These are phyloP conservation scores for Colletotrichum endophyticum DNA, from an alignment of 2,329 filamentous ascomycete genomes.

Conservation along the genomic window DNA sequence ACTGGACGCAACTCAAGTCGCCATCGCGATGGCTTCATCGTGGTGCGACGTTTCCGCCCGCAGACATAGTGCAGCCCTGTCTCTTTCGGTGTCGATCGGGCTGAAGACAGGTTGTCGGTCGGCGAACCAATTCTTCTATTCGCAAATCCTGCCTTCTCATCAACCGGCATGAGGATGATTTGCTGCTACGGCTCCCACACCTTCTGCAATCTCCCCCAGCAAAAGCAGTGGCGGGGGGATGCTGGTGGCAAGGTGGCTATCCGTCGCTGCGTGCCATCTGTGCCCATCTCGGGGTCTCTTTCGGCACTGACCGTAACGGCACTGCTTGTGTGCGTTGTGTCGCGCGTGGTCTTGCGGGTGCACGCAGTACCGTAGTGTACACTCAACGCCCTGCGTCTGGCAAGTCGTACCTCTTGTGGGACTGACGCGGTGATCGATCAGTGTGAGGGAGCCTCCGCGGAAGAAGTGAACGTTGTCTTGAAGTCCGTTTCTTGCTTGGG, in stretches of 20 bases:
- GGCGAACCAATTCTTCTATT: background rate
- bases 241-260: background rate
- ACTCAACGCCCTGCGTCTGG: background rate
- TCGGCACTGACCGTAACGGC: background rate
- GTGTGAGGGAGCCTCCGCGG: background rate
- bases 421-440: background rate
- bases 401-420: background rate
- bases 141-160: background rate
- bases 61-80: background rate
- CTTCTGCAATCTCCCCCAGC: background rate
- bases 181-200: background rate
- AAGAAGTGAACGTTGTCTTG: background rate
- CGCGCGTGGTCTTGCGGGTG: background rate
- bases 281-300: background rate
- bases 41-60: background rate
- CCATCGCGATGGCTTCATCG: constrained; percentile 3
- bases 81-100: background rate
- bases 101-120: background rate
- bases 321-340: background rate
- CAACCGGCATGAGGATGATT: background rate
- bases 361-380: background rate
- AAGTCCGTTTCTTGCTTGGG: background rate
- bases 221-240: background rate
- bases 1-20: background rate
- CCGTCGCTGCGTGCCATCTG: background rate